phyloP scores from a whole-genome alignment of 306 rosid genomes.

The Biancaea sappan region DNA sequence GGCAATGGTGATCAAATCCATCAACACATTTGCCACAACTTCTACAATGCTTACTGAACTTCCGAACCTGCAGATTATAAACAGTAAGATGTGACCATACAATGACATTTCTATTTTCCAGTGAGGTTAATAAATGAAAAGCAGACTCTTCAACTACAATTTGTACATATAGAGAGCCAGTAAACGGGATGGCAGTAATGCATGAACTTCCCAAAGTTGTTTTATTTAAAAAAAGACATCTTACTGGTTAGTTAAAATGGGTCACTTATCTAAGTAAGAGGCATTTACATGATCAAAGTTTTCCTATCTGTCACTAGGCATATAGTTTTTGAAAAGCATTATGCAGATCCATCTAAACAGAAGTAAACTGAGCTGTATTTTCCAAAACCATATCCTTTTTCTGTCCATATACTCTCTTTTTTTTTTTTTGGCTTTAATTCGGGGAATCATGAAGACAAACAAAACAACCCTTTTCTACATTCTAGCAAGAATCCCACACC shows the following conservation, averaged over 20 bases:
- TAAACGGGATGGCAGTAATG: slow-evolving; percentile 8
- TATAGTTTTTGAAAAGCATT: slow-evolving; percentile 6
- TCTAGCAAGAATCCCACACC: slow-evolving; percentile 42
- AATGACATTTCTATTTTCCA: slow-evolving; percentile 18
- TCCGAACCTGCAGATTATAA: slow-evolving; percentile 59
- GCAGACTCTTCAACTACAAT: slow-evolving; percentile 1
- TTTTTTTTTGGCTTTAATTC: slow-evolving; percentile 17
- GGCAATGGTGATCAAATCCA: slow-evolving; percentile 88
- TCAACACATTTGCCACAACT: slow-evolving; percentile 89
- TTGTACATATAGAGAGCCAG: slow-evolving; percentile 5
- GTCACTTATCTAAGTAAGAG: slow-evolving; percentile 6
- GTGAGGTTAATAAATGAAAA: slow-evolving; percentile 20
- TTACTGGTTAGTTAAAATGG: background rate
- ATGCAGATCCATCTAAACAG: background rate
- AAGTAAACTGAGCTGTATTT: slow-evolving; percentile 8
- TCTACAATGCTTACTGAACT: slow-evolving; percentile 90
- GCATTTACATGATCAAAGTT: background rate
- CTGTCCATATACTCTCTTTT: background rate
- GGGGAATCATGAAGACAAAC: background rate
- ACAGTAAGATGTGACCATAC: slow-evolving; percentile 13
- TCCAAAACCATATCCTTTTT: background rate
- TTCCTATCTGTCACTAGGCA: slow-evolving; percentile 1
- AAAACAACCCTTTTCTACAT: slow-evolving; percentile 19
- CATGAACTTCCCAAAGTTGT: background rate
- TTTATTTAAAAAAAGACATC: too few relatives aligned